Evolutionary conservation across 2,329 filamentous ascomycete genomes (phyloP).

Genomic region (Ophiostoma sp.): DNA sequence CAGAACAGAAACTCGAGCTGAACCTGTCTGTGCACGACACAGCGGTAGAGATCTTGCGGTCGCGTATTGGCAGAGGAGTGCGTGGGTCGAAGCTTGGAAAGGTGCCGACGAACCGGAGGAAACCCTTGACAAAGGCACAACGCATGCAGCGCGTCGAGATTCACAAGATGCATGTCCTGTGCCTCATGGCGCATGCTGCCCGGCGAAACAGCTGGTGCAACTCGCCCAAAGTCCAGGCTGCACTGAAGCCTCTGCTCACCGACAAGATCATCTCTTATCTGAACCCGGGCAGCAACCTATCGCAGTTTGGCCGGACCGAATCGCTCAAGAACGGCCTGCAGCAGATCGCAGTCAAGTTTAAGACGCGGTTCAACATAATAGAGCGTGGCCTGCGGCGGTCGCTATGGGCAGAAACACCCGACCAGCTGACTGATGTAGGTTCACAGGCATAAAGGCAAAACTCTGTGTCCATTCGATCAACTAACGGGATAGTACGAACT

Average conservation of each 20-base stretch:
- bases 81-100: constrained; percentile 31
- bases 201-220: constrained; percentile 88
- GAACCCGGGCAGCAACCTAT: constrained; percentile 57
- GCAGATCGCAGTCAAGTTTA: constrained; percentile 62
- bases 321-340: constrained; percentile 76
- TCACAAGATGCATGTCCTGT: constrained; percentile 84
- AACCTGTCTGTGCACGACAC: constrained; percentile 46
- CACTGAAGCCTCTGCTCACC: constrained; percentile 59
- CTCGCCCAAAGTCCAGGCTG: constrained; percentile 60
- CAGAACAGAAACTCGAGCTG: constrained; percentile 42
- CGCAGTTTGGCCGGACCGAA: constrained; percentile 70
- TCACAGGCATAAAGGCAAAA: constrained; percentile 29
- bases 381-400: constrained; percentile 64
- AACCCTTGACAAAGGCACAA: constrained; percentile 51
- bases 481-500: constrained; percentile 31
- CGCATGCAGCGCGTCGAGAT: constrained; percentile 59
- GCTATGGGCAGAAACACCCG: constrained; percentile 67
- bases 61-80: constrained; percentile 25
- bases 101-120: constrained; percentile 41
- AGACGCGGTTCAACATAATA: constrained; percentile 62
- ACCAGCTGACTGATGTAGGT: constrained; percentile 41
- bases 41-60: constrained; percentile 7
- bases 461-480: constrained; percentile 40
- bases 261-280: constrained; percentile 62
- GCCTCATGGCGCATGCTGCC: constrained; percentile 71